Evolutionary conservation across 345 rosid species (phyloP).

Genomic region (Eucalyptus sideroxylon): DNA sequence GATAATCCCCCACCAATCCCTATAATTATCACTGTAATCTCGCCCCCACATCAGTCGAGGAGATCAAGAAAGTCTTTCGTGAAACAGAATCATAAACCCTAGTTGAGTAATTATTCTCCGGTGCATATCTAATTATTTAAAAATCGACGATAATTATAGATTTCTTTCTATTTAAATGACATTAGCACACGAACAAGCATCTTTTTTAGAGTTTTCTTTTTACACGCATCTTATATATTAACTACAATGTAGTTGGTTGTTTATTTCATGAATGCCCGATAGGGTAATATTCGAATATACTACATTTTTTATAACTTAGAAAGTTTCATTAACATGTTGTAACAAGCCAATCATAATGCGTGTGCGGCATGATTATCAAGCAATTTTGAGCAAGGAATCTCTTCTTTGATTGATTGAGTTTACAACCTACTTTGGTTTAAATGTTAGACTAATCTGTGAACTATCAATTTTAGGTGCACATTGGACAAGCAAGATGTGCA

Average conservation of each 20-base stretch:
- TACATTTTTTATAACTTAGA: not conserved
- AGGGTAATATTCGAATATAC: not conserved
- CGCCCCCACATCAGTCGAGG: not conserved
- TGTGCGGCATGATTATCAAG: not conserved
- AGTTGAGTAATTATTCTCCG: not conserved
- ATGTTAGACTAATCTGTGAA: not conserved
- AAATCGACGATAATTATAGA: not conserved
- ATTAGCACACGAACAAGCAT: not conserved
- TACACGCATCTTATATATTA: not conserved
- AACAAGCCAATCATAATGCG: not conserved
- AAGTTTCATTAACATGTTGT: not conserved
- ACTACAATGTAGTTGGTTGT: not conserved
- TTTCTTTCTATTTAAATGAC: not conserved
- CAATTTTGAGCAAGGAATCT: not conserved
- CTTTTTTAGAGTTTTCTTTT: not conserved
- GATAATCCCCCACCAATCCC: not conserved
- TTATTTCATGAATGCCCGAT: not conserved
- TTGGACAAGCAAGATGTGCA: not conserved
- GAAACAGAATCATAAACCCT: not conserved
- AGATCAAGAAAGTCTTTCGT: not conserved
- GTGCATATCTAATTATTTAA: not conserved
- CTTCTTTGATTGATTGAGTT: not conserved
- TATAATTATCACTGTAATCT: not conserved
- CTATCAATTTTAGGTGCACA: not conserved
- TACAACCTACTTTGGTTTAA: not conserved